Evolutionary conservation across 78 protist genomes (phyloP).

Genomic region (Planoprotostelium fungivorum): DNA sequence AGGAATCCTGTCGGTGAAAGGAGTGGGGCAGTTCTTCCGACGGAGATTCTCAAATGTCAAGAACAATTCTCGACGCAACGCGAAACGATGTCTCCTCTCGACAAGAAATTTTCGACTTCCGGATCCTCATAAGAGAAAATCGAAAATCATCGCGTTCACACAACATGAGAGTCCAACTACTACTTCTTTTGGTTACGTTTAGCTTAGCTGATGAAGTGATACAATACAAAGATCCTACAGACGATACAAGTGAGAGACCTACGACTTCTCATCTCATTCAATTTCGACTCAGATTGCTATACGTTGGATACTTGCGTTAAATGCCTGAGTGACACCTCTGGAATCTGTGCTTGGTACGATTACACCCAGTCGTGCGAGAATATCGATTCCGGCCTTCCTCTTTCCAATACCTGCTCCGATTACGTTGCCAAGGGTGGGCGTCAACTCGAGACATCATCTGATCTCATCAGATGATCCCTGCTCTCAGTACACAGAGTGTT

Average conservation of each 20-base stretch:
- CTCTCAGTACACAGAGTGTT: not conserved
- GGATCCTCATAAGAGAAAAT: too few species aligned
- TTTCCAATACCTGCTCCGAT: not conserved
- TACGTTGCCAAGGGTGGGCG: not conserved
- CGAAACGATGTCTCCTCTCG: too few species aligned
- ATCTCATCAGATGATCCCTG: not conserved
- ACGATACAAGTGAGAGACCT: not conserved
- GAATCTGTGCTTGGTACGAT: not conserved
- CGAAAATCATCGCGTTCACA: too few species aligned
- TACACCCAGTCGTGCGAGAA: not conserved
- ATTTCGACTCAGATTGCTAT: not conserved
- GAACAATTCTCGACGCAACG: too few species aligned
- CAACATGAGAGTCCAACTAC: too few species aligned
- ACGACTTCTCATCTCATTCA: not conserved
- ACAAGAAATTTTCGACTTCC: too few species aligned
- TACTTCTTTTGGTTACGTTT: too few species aligned
- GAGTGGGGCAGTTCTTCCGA: too few species aligned
- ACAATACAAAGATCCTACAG: too few species aligned
- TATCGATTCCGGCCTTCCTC: not conserved
- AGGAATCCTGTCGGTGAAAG: too few species aligned
- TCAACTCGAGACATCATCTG: not conserved
- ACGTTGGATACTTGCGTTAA: not conserved
- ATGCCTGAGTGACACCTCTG: not conserved
- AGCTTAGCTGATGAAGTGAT: too few species aligned
- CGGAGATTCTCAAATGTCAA: too few species aligned